Evolutionary conservation across 202 grass and related monocot species (phyloP), one percentile per base, ranked within the genome.

Genomic region (Sporobolus alterniflorus): DNA sequence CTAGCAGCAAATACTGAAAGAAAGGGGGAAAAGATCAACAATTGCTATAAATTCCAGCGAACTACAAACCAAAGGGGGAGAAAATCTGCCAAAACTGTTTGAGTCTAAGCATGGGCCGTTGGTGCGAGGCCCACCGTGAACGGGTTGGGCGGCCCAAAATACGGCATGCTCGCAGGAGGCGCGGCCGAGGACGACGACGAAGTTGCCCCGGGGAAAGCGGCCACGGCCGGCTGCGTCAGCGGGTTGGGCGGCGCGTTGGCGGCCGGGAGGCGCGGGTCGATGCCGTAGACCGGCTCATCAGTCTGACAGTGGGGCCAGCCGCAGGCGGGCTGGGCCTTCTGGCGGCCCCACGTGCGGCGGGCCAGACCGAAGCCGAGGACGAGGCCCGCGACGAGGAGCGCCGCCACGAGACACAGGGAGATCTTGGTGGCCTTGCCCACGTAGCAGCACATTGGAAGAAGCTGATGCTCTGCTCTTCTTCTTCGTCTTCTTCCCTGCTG

Each of bases 361-460:
- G 67, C 84, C 15, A 98, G 80, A 16, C 91, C 93, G 65, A 98
- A 72, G 60, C 96, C 91, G 25, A 91, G 79, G 72, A 94, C 62
- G 39, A 96, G 85, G 57, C 91, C 93, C 22, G 40, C 68, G 34
- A 96, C 71, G 63, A 89, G 48, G 30, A 94, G 31, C 34, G 80
- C 87, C 39, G 72, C 83, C 3, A 84, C 77, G 12, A 92, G 71
- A 79, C 92, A 57, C 77, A 93, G 88, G 88, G 95, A 98, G 92
- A 95, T 93, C 90, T 95, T 98, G 82, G 95, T 95, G 22, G 95
- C 92, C 57, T 95, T 98, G 65, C 95, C 95, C 61, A 98, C 87
- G 73, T 98, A 98, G 80, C 95, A 98, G 22, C 87, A 89, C 87
- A 89, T 89, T 15, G 52, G 26, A 22, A 30, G 36, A 9, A 44